phyloP scores from a whole-genome alignment of 176 grass and related monocot species.

The Aegilops umbellulata region DNA sequence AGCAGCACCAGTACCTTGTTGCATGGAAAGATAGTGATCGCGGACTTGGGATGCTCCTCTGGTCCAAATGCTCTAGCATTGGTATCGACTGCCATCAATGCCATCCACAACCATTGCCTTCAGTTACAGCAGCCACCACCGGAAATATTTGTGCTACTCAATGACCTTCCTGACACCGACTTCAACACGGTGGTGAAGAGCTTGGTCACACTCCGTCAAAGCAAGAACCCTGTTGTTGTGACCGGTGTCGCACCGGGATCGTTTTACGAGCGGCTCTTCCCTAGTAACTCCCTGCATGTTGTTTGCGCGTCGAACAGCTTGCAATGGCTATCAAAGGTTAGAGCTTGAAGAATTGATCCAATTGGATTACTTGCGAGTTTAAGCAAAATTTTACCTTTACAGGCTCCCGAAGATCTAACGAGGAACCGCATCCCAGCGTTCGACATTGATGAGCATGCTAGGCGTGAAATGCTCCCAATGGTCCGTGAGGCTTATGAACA shows the following conservation, averaged over 20 bases:
- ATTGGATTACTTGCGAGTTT: background rate
- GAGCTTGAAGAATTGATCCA: background rate
- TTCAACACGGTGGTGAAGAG: background rate
- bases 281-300: background rate
- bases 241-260: slow-evolving; percentile 21
- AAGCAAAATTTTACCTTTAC: background rate
- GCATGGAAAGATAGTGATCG: background rate
- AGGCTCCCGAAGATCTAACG: background rate
- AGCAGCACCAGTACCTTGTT: background rate
- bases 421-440: background rate
- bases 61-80: slow-evolving; percentile 17
- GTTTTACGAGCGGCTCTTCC: slow-evolving; percentile 18
- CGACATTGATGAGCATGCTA: background rate
- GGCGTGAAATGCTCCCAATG: background rate
- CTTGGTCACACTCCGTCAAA: background rate
- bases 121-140: background rate
- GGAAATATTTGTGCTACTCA: background rate
- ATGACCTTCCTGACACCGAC: background rate
- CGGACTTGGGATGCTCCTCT: slow-evolving; percentile 25
- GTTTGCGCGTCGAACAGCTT: slow-evolving; percentile 4
- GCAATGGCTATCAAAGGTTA: slow-evolving; percentile 29
- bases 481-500: background rate
- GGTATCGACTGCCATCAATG: background rate
- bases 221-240: background rate
- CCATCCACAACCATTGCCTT: background rate